Evolutionary conservation across 345 rosid genomes (phyloP).

Genomic region (Bretschneidera sinensis): DNA sequence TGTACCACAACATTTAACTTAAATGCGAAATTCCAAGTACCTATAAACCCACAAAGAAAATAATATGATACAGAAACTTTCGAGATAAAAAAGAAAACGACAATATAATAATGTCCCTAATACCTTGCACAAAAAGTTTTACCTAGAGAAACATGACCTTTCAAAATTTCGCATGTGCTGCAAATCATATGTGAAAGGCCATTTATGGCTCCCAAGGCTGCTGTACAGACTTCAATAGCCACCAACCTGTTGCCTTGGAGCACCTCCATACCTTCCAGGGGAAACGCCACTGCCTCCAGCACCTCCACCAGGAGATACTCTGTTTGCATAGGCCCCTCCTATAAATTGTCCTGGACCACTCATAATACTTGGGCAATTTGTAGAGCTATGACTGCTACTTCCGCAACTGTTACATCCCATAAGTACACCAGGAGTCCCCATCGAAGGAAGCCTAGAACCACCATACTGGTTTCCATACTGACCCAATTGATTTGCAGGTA

Average conservation of each 20-base stretch:
- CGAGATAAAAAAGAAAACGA: too few relatives aligned
- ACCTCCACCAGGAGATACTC: constrained; percentile 27
- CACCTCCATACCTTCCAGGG: constrained; percentile 43
- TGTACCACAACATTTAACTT: too few relatives aligned
- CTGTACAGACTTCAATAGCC: constrained; percentile 27
- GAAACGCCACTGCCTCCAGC: constrained; percentile 24
- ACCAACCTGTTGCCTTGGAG: constrained; percentile 44
- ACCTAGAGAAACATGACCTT: neutral
- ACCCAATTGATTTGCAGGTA: constrained; percentile 35
- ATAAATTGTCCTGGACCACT: constrained; percentile 39
- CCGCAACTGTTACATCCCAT: constrained; percentile 57
- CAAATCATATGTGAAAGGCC: neutral
- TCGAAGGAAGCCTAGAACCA: constrained; percentile 27
- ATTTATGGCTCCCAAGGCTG: neutral
- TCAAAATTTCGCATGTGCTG: neutral
- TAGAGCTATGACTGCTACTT: constrained; percentile 49
- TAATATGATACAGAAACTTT: neutral
- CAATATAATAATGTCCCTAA: too few relatives aligned
- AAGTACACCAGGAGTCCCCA: constrained; percentile 14
- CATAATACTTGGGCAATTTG: constrained; percentile 71
- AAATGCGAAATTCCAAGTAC: too few relatives aligned
- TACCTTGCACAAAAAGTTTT: neutral
- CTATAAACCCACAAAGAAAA: neutral
- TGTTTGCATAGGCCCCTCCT: constrained; percentile 29
- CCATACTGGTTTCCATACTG: constrained; percentile 45